Base-by-base conservation (phyloP, 2,329 filamentous ascomycete species). In the Hypomyces rosellus region DNA sequence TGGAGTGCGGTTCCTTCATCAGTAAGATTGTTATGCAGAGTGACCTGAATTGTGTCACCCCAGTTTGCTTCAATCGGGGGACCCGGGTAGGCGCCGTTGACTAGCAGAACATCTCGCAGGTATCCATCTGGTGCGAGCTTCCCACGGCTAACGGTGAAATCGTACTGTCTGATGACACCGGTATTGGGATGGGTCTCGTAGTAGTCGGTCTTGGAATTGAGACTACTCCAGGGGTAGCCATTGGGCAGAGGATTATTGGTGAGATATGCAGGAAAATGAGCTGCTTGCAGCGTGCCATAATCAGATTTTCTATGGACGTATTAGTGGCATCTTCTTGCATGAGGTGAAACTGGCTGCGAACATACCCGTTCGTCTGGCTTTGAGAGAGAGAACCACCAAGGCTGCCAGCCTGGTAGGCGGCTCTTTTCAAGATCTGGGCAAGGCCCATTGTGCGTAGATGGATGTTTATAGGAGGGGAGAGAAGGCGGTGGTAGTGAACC, bases 11-110 rank as follows among this genome's bases (percentile, higher is more conserved):
- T 68, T 11, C 77, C 77, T 68, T 64, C 82, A 60, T 60, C 72
- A 53, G 57, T 78, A 12, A 90, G 79, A 45, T 82, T 78, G 66
- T 93, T 93, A 65, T 80, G 76, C 49, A 91, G 76, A 30, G 81
- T 83, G 40, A 89, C 79, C 48, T 86, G 69, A 42, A 82, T 74
- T 22, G 68, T 77, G 58, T 84, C 81, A 37, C 80, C 81, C 80
- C 80, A 84, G 63, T 83, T 76, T 15, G 78, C 83, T 53, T 77
- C 74, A 48, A 90, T 80, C 13, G 75, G 71, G 1, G 86, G 86
- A 0, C 84, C 86, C 1, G 86, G 86, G 53, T 80, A 84, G 40
- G 80, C 75, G 8, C 78, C 79, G 61, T 86, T 85, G 61, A 87
- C 70, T 30, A 87, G 71, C 52, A 90, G 74, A 4, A 73, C 74